Percentiles rank a stretch among this genome's conserved stretches.
phyloP scores from a whole-genome alignment of 1,139 yeast genomes.

The Groenewaldozyma auringiensis region DNA sequence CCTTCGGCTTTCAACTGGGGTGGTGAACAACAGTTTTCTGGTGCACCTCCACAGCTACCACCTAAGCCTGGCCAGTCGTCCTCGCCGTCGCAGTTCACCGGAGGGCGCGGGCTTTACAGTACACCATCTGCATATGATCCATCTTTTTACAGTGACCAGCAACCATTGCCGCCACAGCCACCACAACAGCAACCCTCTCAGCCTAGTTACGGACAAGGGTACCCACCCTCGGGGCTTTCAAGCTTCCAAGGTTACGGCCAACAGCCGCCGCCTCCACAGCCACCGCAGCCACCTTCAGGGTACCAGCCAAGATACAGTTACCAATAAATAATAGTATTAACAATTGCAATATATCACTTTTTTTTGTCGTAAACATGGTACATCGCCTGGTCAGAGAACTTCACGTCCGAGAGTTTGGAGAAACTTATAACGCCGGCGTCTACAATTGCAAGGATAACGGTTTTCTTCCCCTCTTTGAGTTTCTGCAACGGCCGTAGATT shows the following conservation, averaged over 20 bases:
- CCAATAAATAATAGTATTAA: neutral
- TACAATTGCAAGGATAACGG: conserved; percentile 54
- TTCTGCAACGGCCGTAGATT: conserved; percentile 29
- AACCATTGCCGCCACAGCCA: conserved; percentile 6
- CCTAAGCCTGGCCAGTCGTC: conserved; percentile 15
- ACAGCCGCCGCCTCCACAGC: conserved; percentile 4
- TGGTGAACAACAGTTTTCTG: conserved; percentile 6
- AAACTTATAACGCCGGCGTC: conserved; percentile 71
- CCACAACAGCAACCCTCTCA: conserved; percentile 7
- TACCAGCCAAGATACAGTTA: conserved; percentile 5
- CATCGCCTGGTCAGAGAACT: conserved; percentile 41
- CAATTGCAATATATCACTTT: neutral
- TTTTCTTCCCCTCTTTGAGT: conserved; percentile 43
- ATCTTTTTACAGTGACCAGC: conserved; percentile 10
- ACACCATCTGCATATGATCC: conserved; percentile 28
- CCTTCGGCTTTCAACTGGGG: conserved; percentile 9
- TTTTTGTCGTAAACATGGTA: conserved; percentile 4
- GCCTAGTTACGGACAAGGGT: conserved; percentile 2
- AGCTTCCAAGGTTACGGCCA: conserved; percentile 4
- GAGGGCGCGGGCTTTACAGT: conserved; percentile 21
- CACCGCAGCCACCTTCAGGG: conserved; percentile 2
- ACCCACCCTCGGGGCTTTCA: conserved; percentile 3
- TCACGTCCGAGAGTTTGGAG: conserved; percentile 50
- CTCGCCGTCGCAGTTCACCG: conserved; percentile 8
- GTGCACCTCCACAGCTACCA: conserved; percentile 15